Evolutionary conservation across 148 eudicot genomes (phyloP), one percentile per base, ranked within the genome.

Genomic region (Linanthus parryae): DNA sequence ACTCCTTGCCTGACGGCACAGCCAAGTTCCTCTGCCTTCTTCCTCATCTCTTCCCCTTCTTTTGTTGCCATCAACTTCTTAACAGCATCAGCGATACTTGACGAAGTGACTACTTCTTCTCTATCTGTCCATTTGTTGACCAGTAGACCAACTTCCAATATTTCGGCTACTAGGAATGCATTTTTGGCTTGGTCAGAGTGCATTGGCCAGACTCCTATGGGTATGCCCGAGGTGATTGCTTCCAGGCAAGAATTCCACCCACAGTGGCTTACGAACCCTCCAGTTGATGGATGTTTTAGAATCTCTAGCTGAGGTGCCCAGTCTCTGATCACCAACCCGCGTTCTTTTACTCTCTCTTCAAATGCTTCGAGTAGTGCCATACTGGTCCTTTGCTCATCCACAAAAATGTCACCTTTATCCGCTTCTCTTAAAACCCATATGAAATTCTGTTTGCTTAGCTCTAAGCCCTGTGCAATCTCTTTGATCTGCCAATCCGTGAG

Each of bases 211-310:
- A 59, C 58, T 3, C 63, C 76, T 1, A 71, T 66, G 3, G 71
- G 67, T 33, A 66, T 57, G 8, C 17, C 29, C 57, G 13, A 72
- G 41, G 67, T 61, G 0, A 80, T 64, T 20, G 87, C 77, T 35
- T 84, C 92, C 48, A 80, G 27, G 40, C 94, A 80, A 12, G 94
- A 84, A 52, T 77, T 80, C 94, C 94, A 84, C 4, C 94, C 84
- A 41, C 82, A 81, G 27, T 79, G 77, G 48, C 82, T 73, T 72
- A 81, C 59, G 33, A 81, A 84, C 16, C 83, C 92, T 1, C 82
- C 81, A 2, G 58, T 73, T 0, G 87, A 55, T 14, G 44, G 16
- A 39, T 84, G 94, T 0, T 26, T 76, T 23, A 84, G 56, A 15
- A 81, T 81, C 23, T 78, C 78, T n/a, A 81, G 13, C 53, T 84